Evolutionary conservation across 768 basidiomycete genomes (phyloP), one percentile per base, ranked within the genome.

Genomic region (Amanita pseudoporphyria): DNA sequence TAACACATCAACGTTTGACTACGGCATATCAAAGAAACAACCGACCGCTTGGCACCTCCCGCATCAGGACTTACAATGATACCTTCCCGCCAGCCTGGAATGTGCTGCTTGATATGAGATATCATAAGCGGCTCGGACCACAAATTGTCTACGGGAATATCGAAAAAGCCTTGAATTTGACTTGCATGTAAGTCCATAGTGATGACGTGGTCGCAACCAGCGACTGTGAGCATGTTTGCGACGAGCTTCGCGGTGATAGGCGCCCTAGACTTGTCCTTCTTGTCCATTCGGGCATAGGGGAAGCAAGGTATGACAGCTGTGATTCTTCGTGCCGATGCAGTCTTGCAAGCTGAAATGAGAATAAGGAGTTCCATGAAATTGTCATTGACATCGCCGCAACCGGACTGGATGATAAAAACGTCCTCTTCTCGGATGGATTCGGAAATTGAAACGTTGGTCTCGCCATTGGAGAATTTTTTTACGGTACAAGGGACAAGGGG

Each of bases 151-250:
- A 96, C 94, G 7, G 95, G 95, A 56, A 98, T 91, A 65, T 97
- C 93, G 64, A 98, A 98, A 73, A 98, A 98, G 6, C 95, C 95
- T 63, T 98, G 95, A 53, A 97, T 98, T 70, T 98, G 95, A 59
- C 87, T 87, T 36, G 95, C 94, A 61, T 97, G 95, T 45, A 98
- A 71, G 65, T 98, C 94, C 87, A 98, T 95, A n/a, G 95, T 97
- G 57, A 99, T 97, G 60, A 99, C 86, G 62, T 98, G 95, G 67
- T 98, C 95, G 62, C 93, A 96, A 19, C 95, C 95, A 7, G 96
- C 94, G 41, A 96, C 89, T 38, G 82, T 84, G 52, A 99, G 74
- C 95, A 98, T 98, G 67, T 96, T 98, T 19, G 95, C 94, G 42
- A 98, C 90, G 47, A 99, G 79, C 69, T 99, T 99, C 40, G 95